phyloP scores from a whole-genome alignment of 352 stramenopile species.

The Phytophthora megakarya region DNA sequence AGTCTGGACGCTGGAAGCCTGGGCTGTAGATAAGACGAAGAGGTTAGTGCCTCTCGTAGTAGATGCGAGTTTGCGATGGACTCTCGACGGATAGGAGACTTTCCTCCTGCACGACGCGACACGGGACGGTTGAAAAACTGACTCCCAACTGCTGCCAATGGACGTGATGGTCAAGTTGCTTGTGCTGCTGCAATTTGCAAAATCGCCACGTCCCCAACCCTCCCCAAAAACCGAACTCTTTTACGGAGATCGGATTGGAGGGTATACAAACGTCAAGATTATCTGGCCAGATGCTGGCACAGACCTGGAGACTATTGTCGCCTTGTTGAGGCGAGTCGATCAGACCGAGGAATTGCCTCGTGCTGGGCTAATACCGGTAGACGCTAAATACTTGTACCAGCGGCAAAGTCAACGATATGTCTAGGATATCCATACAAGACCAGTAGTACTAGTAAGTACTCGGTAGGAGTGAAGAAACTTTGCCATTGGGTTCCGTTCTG shows the following conservation, averaged over 20 bases:
- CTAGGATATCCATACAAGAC: no score
- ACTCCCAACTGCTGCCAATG: conserved; percentile 22
- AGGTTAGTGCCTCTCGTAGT: conserved; percentile 32
- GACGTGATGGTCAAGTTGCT: conserved; percentile 27
- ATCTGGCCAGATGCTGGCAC: conserved; percentile 8
- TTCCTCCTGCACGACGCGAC: conserved; percentile 31
- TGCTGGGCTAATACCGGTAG: no score
- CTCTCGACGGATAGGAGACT: conserved; percentile 28
- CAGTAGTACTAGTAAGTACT: no score
- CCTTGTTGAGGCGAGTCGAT: conserved; percentile 1
- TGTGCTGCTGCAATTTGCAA: background rate
- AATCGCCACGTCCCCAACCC: background rate
- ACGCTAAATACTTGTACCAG: conserved; percentile 4
- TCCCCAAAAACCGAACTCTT: background rate
- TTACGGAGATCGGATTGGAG: background rate
- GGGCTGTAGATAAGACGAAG: conserved; percentile 33
- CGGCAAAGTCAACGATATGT: no score
- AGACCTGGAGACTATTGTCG: conserved; percentile 6
- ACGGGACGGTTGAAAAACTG: conserved; percentile 32
- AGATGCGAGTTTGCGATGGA: conserved; percentile 22
- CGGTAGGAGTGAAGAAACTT: no score
- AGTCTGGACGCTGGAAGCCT: background rate
- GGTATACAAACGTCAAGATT: conserved; percentile 10
- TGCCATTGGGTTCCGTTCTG: no score
- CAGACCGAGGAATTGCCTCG: background rate